Conservation (phyloP, 768 basidiomycete genomes). For the Auriscalpium orientale region DNA sequence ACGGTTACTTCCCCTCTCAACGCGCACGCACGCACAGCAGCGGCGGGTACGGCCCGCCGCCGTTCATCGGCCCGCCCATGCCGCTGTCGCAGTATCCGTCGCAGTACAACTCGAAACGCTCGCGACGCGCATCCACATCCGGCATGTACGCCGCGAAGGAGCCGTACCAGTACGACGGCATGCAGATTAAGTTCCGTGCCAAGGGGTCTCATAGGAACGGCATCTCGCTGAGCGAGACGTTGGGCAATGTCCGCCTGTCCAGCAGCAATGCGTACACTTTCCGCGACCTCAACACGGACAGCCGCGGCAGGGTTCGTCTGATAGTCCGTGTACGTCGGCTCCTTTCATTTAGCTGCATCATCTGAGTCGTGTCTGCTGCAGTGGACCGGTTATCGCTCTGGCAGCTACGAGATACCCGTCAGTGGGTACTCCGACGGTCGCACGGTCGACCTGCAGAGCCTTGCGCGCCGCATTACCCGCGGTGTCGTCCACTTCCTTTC, state of each 20-base stretch:
- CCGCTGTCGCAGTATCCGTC: conserved; percentile 12
- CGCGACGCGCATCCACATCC: conserved; percentile 10
- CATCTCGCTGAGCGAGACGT: conserved; percentile 7
- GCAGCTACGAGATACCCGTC: conserved; percentile 10
- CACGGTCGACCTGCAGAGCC: conserved; percentile 6
- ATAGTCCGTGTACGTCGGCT: conserved; percentile 10
- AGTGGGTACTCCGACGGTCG: conserved; percentile 5
- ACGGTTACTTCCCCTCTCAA: conserved; percentile 6
- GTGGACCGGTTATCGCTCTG: conserved; percentile 13
- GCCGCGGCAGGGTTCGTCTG: conserved; percentile 5
- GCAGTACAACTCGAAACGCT: conserved; percentile 1
- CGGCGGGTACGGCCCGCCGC: conserved; percentile 4
- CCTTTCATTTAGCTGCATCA: background rate
- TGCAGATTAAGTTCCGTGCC: conserved; percentile 9
- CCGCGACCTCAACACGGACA: conserved; percentile 9
- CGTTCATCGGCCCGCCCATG: conserved; percentile 2
- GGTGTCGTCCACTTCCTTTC: conserved; percentile 15
- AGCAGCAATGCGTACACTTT: conserved; percentile 1
- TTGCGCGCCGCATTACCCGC: conserved; percentile 12
- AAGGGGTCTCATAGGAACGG: conserved; percentile 6
- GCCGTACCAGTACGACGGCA: background rate
- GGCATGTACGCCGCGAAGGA: background rate
- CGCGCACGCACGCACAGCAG: conserved; percentile 11
- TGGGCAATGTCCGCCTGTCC: conserved; percentile 5
- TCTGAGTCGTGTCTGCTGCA: background rate